phyloP scores from a whole-genome alignment of 1,139 yeast species.

The Taphrina flavorubra region DNA sequence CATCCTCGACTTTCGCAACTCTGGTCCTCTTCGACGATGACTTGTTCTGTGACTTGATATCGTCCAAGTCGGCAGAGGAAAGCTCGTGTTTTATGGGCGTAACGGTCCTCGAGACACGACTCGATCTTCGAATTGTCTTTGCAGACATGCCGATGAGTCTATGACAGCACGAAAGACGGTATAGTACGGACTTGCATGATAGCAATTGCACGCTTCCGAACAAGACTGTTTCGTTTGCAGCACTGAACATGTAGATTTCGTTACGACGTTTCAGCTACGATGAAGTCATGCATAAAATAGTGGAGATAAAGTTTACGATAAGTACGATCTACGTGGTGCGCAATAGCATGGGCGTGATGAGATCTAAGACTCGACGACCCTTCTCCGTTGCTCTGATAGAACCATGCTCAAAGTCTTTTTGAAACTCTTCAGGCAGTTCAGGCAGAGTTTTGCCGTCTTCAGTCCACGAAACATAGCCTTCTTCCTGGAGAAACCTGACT shows the following conservation, averaged over 20 bases:
- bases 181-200: neutral
- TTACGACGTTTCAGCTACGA: neutral
- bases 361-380: conserved; percentile 25
- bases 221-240: neutral
- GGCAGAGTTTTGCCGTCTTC: neutral
- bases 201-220: neutral
- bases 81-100: conserved; percentile 5
- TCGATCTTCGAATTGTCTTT: neutral
- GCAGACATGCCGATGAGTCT: neutral
- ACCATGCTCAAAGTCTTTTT: conserved; percentile 2
- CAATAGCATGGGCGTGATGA: conserved; percentile 14
- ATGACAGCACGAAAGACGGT: neutral
- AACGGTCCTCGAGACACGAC: neutral
- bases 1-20: conserved; percentile 2
- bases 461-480: conserved; percentile 14
- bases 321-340: conserved; percentile 1
- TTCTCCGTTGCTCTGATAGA: conserved; percentile 19
- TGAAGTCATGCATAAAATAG: conserved; percentile 8
- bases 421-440: conserved; percentile 9
- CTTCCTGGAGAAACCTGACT: conserved; percentile 14
- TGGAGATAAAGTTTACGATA: neutral
- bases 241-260: neutral
- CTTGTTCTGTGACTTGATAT: neutral
- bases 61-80: neutral
- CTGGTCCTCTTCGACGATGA: neutral